phyloP scores from a whole-genome alignment of 1,139 yeast genomes.

The Yamadazyma membranifaciens region DNA sequence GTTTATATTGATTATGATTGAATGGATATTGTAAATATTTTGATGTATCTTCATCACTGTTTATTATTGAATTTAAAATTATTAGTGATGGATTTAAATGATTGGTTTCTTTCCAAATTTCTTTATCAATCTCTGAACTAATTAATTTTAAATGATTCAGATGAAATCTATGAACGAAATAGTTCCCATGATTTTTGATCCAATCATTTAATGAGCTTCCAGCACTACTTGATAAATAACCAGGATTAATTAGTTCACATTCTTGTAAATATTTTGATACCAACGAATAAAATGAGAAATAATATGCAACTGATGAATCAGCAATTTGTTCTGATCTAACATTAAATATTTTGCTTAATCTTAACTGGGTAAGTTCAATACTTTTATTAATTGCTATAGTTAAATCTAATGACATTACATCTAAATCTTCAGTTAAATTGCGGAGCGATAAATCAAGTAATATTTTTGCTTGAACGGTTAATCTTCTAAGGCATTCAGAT shows the following conservation, averaged over 20 bases:
- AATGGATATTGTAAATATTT: constrained; percentile 48
- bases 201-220: constrained; percentile 59
- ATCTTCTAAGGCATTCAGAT: constrained; percentile 70
- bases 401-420: constrained; percentile 63
- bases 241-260: constrained; percentile 84
- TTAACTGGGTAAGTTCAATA: constrained; percentile 69
- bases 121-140: constrained; percentile 57
- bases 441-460: constrained; percentile 72
- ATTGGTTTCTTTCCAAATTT: constrained; percentile 68
- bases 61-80: constrained; percentile 53
- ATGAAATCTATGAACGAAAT: constrained; percentile 60
- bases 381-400: constrained; percentile 60
- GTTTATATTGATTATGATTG: constrained; percentile 7
- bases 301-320: constrained; percentile 50
- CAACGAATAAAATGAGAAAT: constrained; percentile 64
- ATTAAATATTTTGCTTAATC: constrained; percentile 75
- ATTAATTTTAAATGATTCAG: constrained; percentile 46
- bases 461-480: constrained; percentile 76
- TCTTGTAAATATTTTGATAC: constrained; percentile 72
- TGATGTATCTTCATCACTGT: constrained; percentile 38
- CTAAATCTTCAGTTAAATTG: constrained; percentile 34
- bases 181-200: constrained; percentile 63
- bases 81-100: constrained; percentile 46
- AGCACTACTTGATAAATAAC: constrained; percentile 52
- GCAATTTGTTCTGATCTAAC: constrained; percentile 77